Conservation (phyloP, 176 grass and related monocot species). For the Juncus effusus region DNA sequence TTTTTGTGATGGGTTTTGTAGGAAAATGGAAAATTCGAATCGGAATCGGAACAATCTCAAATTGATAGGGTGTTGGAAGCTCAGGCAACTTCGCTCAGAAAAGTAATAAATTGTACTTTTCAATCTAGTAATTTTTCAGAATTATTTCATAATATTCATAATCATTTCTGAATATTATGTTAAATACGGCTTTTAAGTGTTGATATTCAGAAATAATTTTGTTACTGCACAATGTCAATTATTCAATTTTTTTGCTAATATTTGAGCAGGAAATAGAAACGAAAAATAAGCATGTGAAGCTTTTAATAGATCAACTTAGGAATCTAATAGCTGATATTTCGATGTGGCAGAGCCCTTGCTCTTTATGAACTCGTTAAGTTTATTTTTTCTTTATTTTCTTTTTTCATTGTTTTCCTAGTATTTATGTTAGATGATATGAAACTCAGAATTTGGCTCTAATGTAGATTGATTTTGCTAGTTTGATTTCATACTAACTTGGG, state of each 20-base stretch:
- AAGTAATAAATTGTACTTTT: conserved; percentile 41
- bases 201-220: not conserved
- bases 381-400: not conserved
- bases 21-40: conserved; percentile 46
- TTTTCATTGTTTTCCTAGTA: conserved; percentile 1
- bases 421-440: too few relatives aligned
- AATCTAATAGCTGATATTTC: conserved; percentile 77
- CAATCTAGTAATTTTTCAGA: not conserved
- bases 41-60: conserved; percentile 46
- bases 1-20: conserved; percentile 18
- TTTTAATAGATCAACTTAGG: conserved; percentile 72
- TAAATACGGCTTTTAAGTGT: not conserved
- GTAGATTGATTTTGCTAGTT: too few relatives aligned
- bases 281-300: conserved; percentile 74
- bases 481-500: too few relatives aligned
- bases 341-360: conserved; percentile 93
- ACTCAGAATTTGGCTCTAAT: too few relatives aligned
- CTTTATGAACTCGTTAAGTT: conserved; percentile 34
- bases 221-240: too few relatives aligned
- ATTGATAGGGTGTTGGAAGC: conserved; percentile 74
- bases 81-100: conserved; percentile 70
- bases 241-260: conserved; percentile 25
- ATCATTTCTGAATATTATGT: not conserved
- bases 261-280: conserved; percentile 78
- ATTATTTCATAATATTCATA: not conserved